A percentile compares a stretch with the other conserved stretches of the same genome.
Conservation (phyloP, 805 yeast species). For the Zygosaccharomyces bailii region DNA sequence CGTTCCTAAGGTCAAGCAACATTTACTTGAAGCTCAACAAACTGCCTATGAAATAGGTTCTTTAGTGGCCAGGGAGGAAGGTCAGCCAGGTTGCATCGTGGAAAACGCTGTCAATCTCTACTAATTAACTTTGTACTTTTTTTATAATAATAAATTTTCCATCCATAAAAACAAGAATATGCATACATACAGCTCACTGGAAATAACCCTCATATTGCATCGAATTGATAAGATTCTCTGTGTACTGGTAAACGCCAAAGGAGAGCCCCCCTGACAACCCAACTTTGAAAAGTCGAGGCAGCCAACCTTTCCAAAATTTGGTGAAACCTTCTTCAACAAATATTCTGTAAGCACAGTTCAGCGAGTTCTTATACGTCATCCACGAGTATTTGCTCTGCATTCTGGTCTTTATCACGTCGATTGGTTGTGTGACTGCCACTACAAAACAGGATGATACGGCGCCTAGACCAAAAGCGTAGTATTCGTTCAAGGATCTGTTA, state of each 20-base stretch:
- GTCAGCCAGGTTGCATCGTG: constrained; percentile 62
- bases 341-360: constrained; percentile 51
- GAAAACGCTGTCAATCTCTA: constrained; percentile 37
- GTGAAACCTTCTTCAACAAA: constrained; percentile 44
- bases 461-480: constrained; percentile 44
- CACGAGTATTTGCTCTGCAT: constrained; percentile 76
- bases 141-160: constrained; percentile 7
- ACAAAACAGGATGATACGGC: constrained; percentile 68
- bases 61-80: constrained; percentile 46
- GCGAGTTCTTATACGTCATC: constrained; percentile 54
- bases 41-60: constrained; percentile 67
- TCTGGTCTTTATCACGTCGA: constrained; percentile 82
- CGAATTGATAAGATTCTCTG: constrained; percentile 40
- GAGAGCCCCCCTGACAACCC: constrained; percentile 70
- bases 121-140: constrained; percentile 11
- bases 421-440: constrained; percentile 77
- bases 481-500: constrained; percentile 36
- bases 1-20: constrained; percentile 51
- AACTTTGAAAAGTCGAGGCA: constrained; percentile 67
- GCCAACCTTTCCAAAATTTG: constrained; percentile 56
- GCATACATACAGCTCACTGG: constrained; percentile 3
- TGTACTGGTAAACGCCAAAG: constrained; percentile 56
- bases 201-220: constrained; percentile 24
- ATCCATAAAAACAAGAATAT: constrained; percentile 5
- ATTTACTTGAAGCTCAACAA: constrained; percentile 67